Conservation (phyloP, 202 grass and related monocot genomes). For the Sporobolus alterniflorus region DNA sequence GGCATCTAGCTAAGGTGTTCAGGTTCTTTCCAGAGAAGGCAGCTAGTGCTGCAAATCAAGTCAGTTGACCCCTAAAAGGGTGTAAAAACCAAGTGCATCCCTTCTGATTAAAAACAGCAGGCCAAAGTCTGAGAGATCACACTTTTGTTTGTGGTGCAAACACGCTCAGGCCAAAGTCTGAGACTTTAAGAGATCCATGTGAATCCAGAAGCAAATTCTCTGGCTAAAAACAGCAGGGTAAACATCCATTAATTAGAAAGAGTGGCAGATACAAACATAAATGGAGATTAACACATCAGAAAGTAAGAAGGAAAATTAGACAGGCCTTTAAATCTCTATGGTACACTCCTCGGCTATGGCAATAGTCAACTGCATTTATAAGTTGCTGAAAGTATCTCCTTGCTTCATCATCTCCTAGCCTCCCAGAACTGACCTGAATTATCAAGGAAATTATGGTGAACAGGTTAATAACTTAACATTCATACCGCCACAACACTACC, state of each 20-base stretch:
- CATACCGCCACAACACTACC: neutral
- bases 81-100: slow-evolving; percentile 8
- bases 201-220: slow-evolving; percentile 96
- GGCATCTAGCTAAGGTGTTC: neutral
- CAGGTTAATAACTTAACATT: slow-evolving; percentile 6
- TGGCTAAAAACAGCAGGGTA: slow-evolving; percentile 62
- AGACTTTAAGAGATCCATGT: slow-evolving; percentile 89
- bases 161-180: slow-evolving; percentile 93
- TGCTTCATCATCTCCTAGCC: slow-evolving; percentile 87
- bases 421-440: slow-evolving; percentile 70
- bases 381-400: slow-evolving; percentile 96
- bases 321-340: slow-evolving; percentile 96
- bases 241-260: slow-evolving; percentile 22
- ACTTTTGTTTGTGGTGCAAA: slow-evolving; percentile 80
- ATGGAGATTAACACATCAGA: neutral
- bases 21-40: neutral
- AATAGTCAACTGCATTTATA: slow-evolving; percentile 98
- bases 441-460: neutral
- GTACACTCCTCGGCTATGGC: slow-evolving; percentile 93
- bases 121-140: slow-evolving; percentile 32
- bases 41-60: neutral
- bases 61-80: neutral
- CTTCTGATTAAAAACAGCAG: neutral
- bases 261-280: neutral
- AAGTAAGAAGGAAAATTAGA: slow-evolving; percentile 9